Conservation (phyloP, 2,329 filamentous ascomycete genomes). For the Fusarium mangiferae region DNA sequence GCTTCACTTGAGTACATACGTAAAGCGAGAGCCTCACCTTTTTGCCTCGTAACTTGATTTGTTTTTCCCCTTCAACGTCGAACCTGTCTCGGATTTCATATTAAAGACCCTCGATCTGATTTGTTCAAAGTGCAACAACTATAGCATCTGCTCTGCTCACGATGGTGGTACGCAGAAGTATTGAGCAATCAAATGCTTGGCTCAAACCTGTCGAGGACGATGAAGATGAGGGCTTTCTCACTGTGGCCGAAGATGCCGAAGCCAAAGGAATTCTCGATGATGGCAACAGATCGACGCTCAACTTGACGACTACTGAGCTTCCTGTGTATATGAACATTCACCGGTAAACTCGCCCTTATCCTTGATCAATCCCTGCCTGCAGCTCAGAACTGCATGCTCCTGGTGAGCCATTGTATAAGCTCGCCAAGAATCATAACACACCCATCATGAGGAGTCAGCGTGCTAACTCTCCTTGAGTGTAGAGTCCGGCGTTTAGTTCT, state of each 20-base stretch:
- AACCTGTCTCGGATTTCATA: slow-evolving; percentile 1
- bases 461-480: slow-evolving; percentile 42
- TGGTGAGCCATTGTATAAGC: slow-evolving; percentile 1
- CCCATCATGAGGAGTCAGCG: background rate
- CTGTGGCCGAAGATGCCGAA: slow-evolving; percentile 39
- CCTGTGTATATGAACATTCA: slow-evolving; percentile 46
- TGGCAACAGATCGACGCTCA: slow-evolving; percentile 37
- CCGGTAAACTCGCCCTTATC: slow-evolving; percentile 37
- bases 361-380: background rate
- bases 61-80: background rate
- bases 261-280: slow-evolving; percentile 43
- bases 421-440: background rate
- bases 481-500: slow-evolving; percentile 45
- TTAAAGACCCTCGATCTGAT: background rate
- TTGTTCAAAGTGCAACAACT: background rate
- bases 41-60: background rate
- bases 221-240: slow-evolving; percentile 42
- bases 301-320: slow-evolving; percentile 35
- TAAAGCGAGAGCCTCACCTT: slow-evolving; percentile 18
- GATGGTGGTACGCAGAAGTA: slow-evolving; percentile 36
- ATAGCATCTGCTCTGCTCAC: background rate
- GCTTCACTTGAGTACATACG: slow-evolving; percentile 16
- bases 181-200: slow-evolving; percentile 39
- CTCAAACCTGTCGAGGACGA: slow-evolving; percentile 41
- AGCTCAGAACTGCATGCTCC: background rate